A percentile compares a stretch with the other conserved stretches of the same genome.
phyloP scores from a whole-genome alignment of 495 filamentous ascomycete species.

The Collariella sp. region DNA sequence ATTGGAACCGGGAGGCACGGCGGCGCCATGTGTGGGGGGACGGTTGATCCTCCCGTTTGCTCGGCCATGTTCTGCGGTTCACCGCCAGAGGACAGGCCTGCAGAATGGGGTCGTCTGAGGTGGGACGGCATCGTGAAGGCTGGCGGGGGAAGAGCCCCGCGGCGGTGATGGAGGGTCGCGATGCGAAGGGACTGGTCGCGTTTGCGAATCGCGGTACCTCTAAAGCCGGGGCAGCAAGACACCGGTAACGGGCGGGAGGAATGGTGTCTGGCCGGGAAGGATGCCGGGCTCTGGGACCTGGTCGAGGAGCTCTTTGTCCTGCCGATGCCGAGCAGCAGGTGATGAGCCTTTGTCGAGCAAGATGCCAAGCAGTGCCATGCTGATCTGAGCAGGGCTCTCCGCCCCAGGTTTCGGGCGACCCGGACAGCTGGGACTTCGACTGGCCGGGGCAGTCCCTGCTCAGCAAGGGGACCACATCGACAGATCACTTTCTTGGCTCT shows the following conservation, averaged over 20 bases:
- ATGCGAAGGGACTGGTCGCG: background rate
- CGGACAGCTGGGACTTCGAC: background rate
- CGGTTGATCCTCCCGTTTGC: background rate
- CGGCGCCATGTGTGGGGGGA: background rate
- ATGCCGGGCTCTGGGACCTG: background rate
- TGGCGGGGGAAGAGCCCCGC: conserved; percentile 4
- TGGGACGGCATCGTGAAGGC: background rate
- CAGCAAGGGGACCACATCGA: background rate
- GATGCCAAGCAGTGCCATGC: background rate
- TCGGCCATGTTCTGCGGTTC: background rate
- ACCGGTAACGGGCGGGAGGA: background rate
- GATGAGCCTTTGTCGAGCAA: background rate
- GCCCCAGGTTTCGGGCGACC: background rate
- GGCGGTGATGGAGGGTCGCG: background rate
- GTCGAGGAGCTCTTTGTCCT: background rate
- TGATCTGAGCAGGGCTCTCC: background rate
- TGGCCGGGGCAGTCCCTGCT: background rate
- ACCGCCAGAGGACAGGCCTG: background rate
- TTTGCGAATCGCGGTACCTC: background rate
- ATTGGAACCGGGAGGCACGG: background rate
- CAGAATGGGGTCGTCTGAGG: background rate
- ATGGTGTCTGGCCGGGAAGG: background rate
- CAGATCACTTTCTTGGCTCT: background rate
- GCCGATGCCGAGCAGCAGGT: background rate
- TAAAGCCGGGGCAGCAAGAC: background rate